Percentiles rank a stretch among this genome's conserved stretches.
phyloP scores from a whole-genome alignment of 208 protist genomes.

The Trypanosoma mega region DNA sequence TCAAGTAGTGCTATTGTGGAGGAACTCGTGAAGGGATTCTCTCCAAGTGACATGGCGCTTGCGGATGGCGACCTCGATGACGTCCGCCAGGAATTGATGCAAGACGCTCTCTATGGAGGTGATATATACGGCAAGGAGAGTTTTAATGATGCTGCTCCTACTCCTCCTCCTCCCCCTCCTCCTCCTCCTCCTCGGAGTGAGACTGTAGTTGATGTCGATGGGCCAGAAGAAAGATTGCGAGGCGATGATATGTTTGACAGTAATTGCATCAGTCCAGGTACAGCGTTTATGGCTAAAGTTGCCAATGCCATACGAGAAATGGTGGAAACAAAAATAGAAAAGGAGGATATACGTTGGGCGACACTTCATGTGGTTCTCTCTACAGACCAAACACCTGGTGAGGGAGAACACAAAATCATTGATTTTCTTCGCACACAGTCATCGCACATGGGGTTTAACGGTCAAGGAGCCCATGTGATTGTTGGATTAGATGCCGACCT shows the following conservation, averaged over 20 bases:
- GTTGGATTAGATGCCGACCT: constrained; percentile 99
- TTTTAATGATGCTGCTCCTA: background rate
- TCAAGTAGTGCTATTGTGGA: constrained; percentile 21
- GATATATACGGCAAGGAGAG: background rate
- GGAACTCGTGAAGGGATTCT: constrained; percentile 49
- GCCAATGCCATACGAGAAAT: constrained; percentile 58
- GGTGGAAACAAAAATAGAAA: constrained; percentile 76
- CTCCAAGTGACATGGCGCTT: constrained; percentile 31
- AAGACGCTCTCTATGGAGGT: constrained; percentile 58
- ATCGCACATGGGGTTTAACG: constrained; percentile 64
- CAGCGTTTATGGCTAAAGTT: constrained; percentile 97
- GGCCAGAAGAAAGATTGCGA: background rate
- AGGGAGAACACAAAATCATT: constrained; percentile 95
- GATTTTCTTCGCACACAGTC: constrained; percentile 88
- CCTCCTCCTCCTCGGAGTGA: no score
- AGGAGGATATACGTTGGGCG: constrained; percentile 64
- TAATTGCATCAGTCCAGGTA: constrained; percentile 99
- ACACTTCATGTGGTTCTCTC: constrained; percentile 92
- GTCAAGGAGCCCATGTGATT: constrained; percentile 95
- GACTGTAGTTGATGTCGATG: no score
- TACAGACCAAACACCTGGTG: constrained; percentile 94
- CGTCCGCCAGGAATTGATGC: constrained; percentile 34
- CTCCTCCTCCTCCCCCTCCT: background rate
- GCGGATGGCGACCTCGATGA: constrained; percentile 54
- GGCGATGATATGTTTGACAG: constrained; percentile 85